Percentiles rank a stretch among this genome's conserved stretches.
Conservation (phyloP, 441 rosid genomes). For the Erodium texanum region DNA sequence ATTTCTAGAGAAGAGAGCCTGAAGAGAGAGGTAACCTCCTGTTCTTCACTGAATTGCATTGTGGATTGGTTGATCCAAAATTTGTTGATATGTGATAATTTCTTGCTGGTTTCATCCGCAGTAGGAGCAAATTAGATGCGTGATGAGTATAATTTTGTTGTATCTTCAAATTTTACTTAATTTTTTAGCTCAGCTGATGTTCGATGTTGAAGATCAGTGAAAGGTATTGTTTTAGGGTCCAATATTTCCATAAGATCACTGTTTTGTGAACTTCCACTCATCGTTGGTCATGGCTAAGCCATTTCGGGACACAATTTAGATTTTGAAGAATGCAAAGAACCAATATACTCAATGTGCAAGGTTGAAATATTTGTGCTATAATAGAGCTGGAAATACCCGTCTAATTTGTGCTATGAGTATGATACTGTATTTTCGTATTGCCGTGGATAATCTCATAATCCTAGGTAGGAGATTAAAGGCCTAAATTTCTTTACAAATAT, state of each 20-base stretch:
- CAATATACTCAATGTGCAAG: background rate
- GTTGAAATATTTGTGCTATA: background rate
- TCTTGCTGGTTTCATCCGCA: background rate
- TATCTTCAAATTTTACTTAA: background rate
- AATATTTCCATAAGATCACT: background rate
- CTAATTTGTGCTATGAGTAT: background rate
- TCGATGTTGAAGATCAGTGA: background rate
- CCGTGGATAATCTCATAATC: background rate
- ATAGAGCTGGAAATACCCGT: background rate
- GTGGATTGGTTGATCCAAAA: background rate
- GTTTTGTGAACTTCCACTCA: background rate
- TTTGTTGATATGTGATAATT: background rate
- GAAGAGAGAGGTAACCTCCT: slow-evolving; percentile 60
- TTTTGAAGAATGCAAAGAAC: background rate
- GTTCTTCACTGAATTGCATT: background rate
- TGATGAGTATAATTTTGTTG: no score
- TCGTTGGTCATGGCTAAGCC: background rate
- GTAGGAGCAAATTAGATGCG: background rate
- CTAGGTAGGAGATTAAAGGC: background rate
- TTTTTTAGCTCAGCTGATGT: background rate
- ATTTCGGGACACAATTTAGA: background rate
- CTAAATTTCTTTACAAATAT: background rate
- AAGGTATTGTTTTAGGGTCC: background rate
- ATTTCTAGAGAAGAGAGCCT: slow-evolving; percentile 89
- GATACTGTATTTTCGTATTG: background rate